phyloP scores from a whole-genome alignment of 179 eudicot species.

The Heliamphora pulchella region DNA sequence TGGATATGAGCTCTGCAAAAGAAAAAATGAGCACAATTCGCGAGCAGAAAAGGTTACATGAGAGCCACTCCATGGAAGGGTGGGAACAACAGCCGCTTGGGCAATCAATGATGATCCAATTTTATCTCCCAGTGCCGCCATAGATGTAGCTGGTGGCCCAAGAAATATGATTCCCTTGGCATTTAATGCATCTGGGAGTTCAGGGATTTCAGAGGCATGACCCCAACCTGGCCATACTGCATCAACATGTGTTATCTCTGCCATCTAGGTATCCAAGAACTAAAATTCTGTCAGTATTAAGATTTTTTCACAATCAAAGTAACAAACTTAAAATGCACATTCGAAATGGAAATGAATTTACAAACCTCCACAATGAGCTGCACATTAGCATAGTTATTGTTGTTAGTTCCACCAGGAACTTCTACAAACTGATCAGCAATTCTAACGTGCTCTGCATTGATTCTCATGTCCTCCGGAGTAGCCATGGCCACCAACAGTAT shows the following conservation, averaged over 20 bases:
- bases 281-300: background rate
- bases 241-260: conserved; percentile 92
- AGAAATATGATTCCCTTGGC: conserved; percentile 88
- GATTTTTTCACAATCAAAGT: background rate
- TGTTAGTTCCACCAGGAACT: conserved; percentile 99
- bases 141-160: conserved; percentile 87
- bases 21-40: background rate
- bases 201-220: conserved; percentile 99
- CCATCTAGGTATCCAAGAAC: conserved; percentile 52
- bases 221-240: conserved; percentile 99
- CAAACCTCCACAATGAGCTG: conserved; percentile 96
- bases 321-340: background rate
- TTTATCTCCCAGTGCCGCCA: conserved; percentile 98
- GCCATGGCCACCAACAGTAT: conserved; percentile 98
- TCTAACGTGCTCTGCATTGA: conserved; percentile 95
- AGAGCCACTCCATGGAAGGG: conserved; percentile 99
- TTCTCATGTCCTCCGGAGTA: conserved; percentile 98
- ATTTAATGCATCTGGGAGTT: conserved; percentile 82
- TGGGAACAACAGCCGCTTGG: conserved; percentile 97
- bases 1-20: background rate
- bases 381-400: conserved; percentile 97
- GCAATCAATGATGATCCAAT: conserved; percentile 97
- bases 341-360: background rate
- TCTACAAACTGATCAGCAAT: conserved; percentile 98
- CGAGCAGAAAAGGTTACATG: conserved; percentile 44